phyloP scores from a whole-genome alignment of 345 rosid species.

The Ceriops decandra region DNA sequence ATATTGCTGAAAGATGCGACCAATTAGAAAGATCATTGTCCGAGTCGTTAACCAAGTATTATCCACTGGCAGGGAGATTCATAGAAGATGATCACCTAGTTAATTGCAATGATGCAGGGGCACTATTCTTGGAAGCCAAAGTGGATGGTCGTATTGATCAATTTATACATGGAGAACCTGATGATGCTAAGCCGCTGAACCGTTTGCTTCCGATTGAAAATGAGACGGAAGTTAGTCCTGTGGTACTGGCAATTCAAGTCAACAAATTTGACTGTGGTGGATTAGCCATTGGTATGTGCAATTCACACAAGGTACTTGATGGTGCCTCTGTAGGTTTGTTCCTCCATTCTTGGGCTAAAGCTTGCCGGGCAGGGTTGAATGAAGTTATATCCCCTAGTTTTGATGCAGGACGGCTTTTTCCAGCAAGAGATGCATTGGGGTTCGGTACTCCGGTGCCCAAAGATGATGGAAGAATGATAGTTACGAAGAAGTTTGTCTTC shows the following conservation, averaged over 20 bases:
- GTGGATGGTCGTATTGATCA: slow-evolving; percentile 12
- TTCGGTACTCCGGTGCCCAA: background rate
- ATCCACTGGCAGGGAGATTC: slow-evolving; percentile 33
- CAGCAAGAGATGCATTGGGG: background rate
- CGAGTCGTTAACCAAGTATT: slow-evolving; percentile 16
- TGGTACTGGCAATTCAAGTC: slow-evolving; percentile 30
- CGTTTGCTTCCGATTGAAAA: slow-evolving; percentile 27
- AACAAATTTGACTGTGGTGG: slow-evolving; percentile 35
- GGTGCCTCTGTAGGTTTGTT: slow-evolving; percentile 29
- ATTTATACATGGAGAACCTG: slow-evolving; percentile 17
- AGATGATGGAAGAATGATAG: slow-evolving; percentile 2
- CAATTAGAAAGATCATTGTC: slow-evolving; percentile 22
- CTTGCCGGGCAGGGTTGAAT: slow-evolving; percentile 7
- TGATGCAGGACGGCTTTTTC: slow-evolving; percentile 1
- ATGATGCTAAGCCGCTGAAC: slow-evolving; percentile 8
- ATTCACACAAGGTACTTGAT: slow-evolving; percentile 40
- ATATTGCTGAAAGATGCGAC: background rate
- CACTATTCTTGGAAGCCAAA: slow-evolving; percentile 20
- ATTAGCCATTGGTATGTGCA: slow-evolving; percentile 34
- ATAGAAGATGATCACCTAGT: slow-evolving; percentile 12
- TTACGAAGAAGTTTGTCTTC: slow-evolving; percentile 38
- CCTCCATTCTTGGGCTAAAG: slow-evolving; percentile 32
- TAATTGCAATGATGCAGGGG: slow-evolving; percentile 30
- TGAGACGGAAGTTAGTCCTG: slow-evolving; percentile 15
- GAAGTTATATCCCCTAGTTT: slow-evolving; percentile 16